Percentiles rank a stretch among this genome's conserved stretches.
Evolutionary conservation across 495 filamentous ascomycete species (phyloP).

Genomic region (Astrothelium subdiscretum): DNA sequence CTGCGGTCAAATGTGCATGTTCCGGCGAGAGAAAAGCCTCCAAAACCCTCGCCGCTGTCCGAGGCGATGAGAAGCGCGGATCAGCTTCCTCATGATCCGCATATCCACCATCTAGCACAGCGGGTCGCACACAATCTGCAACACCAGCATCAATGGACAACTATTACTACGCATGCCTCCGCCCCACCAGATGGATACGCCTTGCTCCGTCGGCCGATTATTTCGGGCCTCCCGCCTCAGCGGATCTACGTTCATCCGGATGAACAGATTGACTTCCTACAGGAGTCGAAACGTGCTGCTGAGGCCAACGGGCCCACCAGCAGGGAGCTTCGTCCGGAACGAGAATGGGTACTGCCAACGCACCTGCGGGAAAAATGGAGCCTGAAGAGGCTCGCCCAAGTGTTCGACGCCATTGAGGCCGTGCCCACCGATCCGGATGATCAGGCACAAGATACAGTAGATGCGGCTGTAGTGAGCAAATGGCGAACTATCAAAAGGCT

Average conservation of each 20-base stretch:
- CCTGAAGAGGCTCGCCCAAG: conserved; percentile 56
- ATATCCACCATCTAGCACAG: conserved; percentile 42
- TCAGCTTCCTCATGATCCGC: conserved; percentile 9
- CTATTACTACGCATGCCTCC: conserved; percentile 48
- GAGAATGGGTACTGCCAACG: conserved; percentile 81
- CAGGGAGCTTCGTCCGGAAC: conserved; percentile 23
- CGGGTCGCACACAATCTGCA: conserved; percentile 71
- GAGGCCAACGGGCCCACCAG: background rate
- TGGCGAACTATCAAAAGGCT: conserved; percentile 49
- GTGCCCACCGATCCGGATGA: conserved; percentile 30
- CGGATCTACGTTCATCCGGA: conserved; percentile 87
- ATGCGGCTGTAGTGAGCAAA: conserved; percentile 12
- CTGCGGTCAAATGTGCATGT: background rate
- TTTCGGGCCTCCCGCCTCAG: conserved; percentile 81
- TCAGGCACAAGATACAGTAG: conserved; percentile 27
- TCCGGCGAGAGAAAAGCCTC: background rate
- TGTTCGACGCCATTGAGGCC: conserved; percentile 64
- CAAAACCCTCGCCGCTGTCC: background rate
- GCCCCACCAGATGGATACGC: conserved; percentile 24
- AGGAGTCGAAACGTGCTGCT: conserved; percentile 22
- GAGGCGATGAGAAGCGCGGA: background rate
- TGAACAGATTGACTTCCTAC: conserved; percentile 70
- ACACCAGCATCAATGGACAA: conserved; percentile 79
- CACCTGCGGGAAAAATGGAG: conserved; percentile 76
- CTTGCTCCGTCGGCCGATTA: conserved; percentile 47